These are phyloP conservation scores for Teunomyces aglyptinius DNA, from an alignment of 805 yeast species.

Conservation along the genomic window DNA sequence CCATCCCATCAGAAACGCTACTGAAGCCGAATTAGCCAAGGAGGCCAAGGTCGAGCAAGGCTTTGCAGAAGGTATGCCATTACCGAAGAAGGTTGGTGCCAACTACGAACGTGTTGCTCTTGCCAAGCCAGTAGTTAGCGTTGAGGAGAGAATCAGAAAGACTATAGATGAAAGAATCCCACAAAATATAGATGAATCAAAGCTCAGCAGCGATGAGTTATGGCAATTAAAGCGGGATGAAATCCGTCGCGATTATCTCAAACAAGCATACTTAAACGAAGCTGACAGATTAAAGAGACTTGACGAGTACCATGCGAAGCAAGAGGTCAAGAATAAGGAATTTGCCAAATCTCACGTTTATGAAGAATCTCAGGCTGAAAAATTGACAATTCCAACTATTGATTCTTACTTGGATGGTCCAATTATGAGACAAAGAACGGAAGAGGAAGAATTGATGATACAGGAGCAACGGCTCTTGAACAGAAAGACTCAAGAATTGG, in stretches of 20 bases:
- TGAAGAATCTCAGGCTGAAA: conserved; percentile 52
- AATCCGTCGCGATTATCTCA: conserved; percentile 69
- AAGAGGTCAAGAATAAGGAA: conserved; percentile 26
- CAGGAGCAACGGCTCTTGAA: conserved; percentile 64
- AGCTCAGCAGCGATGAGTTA: conserved; percentile 33
- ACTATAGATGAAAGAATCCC: conserved; percentile 50
- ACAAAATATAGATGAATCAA: conserved; percentile 28
- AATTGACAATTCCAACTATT: conserved; percentile 76
- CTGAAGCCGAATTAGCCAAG: conserved; percentile 39
- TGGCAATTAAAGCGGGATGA: conserved; percentile 55
- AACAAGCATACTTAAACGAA: conserved; percentile 58
- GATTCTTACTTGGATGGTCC: conserved; percentile 66
- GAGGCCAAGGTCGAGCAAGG: conserved; percentile 52
- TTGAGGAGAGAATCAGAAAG: conserved; percentile 54
- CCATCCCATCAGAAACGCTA: conserved; percentile 52
- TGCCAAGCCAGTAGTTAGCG: conserved; percentile 53
- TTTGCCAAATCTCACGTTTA: conserved; percentile 27
- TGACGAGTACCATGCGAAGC: conserved; percentile 26
- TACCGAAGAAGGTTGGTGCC: conserved; percentile 54
- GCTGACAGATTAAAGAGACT: conserved; percentile 45
- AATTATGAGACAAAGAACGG: conserved; percentile 68
- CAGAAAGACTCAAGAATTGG: conserved; percentile 54
- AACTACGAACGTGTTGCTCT: conserved; percentile 52
- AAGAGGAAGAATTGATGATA: conserved; percentile 60
- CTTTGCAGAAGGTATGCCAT: conserved; percentile 68